Conservation (phyloP, 1,284 basidiomycete genomes). For the Moesziomyces sp. region DNA sequence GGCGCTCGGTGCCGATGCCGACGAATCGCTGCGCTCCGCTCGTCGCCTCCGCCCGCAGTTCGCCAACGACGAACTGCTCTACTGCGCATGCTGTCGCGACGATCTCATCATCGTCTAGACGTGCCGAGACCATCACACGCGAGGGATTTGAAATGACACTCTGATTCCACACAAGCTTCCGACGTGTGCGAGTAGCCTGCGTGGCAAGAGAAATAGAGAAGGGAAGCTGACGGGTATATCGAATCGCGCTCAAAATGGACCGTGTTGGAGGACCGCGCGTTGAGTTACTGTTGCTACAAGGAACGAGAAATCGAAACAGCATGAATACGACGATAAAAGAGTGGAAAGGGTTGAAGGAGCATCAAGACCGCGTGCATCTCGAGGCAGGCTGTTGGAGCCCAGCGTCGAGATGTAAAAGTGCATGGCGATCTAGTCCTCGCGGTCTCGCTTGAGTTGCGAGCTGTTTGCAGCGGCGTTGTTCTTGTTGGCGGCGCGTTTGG, state of each 20-base stretch:
- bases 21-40: constrained; percentile 6
- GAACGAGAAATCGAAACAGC: not conserved
- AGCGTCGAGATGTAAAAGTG: not conserved
- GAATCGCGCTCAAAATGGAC: not conserved
- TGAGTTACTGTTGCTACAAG: constrained; percentile 1
- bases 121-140: no score
- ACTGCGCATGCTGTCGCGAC: constrained; percentile 46
- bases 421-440: constrained; percentile 35
- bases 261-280: constrained; percentile 6
- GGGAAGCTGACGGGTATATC: not conserved
- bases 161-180: no score
- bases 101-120: constrained; percentile 48
- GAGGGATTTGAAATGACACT: no score
- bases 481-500: constrained; percentile 9
- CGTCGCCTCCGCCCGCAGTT: constrained; percentile 29
- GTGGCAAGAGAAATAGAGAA: constrained; percentile 1
- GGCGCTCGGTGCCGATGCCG: not conserved
- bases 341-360: constrained; percentile 14
- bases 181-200: not conserved
- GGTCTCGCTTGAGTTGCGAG: constrained; percentile 42
- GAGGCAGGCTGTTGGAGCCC: constrained; percentile 35
- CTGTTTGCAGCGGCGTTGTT: constrained; percentile 9
- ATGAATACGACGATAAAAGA: not conserved
- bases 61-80: constrained; percentile 47
- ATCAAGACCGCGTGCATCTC: constrained; percentile 6